Evolutionary conservation across 169 alveolate species (phyloP).

Genomic region (Plasmodium chabaudi): DNA sequence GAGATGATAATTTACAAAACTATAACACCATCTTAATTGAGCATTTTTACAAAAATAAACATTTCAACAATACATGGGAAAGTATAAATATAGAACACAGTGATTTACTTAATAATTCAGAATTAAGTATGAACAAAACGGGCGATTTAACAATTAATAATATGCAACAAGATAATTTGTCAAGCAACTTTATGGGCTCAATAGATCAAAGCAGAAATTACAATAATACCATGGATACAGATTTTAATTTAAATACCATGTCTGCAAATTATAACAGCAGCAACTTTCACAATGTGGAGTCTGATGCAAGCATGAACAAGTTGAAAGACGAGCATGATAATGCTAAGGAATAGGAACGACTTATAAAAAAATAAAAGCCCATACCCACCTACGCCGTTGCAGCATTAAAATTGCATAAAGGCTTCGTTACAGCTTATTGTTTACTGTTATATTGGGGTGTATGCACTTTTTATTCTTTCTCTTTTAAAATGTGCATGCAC

Average conservation of each 20-base stretch:
- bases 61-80: conserved; percentile 67
- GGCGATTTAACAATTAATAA: neutral
- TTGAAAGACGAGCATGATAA: neutral
- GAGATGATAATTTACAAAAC: conserved; percentile 30
- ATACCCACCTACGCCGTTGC: too few species aligned
- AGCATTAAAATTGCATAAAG: too few species aligned
- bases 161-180: neutral
- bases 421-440: too few species aligned
- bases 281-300: neutral
- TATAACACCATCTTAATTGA: conserved; percentile 47
- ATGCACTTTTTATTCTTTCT: too few species aligned
- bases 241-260: conserved; percentile 17
- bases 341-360: too few species aligned
- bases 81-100: conserved; percentile 4
- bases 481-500: too few species aligned
- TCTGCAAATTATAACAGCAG: neutral
- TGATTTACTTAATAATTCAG: neutral
- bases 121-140: neutral
- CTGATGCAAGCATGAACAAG: neutral
- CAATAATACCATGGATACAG: neutral
- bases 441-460: too few species aligned
- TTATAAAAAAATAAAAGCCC: too few species aligned
- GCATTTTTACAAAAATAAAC: conserved; percentile 69
- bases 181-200: conserved; percentile 11
- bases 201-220: neutral